Evolutionary conservation across 495 filamentous ascomycete genomes (phyloP).

Genomic region (Podospora bellae-mahoneyi): DNA sequence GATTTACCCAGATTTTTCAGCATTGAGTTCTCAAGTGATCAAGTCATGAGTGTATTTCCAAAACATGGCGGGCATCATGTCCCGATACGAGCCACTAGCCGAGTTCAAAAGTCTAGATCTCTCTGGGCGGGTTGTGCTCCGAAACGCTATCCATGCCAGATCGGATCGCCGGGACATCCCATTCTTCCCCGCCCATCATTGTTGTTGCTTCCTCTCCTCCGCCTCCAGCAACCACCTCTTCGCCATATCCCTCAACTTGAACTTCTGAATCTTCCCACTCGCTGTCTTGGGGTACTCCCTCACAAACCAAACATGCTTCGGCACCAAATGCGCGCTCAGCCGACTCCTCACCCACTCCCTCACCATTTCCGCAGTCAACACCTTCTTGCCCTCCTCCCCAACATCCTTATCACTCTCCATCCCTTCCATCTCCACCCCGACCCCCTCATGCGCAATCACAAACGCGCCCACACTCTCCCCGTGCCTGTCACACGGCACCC

Average conservation of each 20-base stretch:
- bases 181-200: background rate
- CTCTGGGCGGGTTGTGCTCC: background rate
- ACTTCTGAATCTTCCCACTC: conserved; percentile 97
- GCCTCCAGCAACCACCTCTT: conserved; percentile 26
- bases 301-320: conserved; percentile 86
- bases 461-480: conserved; percentile 88
- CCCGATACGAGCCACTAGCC: background rate
- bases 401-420: conserved; percentile 20
- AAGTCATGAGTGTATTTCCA: background rate
- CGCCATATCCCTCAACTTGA: conserved; percentile 66
- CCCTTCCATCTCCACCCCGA: conserved; percentile 30
- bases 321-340: conserved; percentile 75
- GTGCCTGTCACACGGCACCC: conserved; percentile 76
- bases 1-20: background rate
- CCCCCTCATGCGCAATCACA: conserved; percentile 52
- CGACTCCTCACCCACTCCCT: conserved; percentile 67
- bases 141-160: background rate
- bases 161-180: background rate
- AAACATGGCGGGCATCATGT: background rate
- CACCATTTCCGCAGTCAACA: conserved; percentile 55
- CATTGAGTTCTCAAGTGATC: background rate
- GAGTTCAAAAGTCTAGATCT: background rate
- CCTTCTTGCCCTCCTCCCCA: conserved; percentile 18
- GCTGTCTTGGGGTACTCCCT: conserved; percentile 86
- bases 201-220: background rate